Base-by-base conservation (phyloP, 2,329 filamentous ascomycete genomes). In the Trichocomaceae sp. region DNA sequence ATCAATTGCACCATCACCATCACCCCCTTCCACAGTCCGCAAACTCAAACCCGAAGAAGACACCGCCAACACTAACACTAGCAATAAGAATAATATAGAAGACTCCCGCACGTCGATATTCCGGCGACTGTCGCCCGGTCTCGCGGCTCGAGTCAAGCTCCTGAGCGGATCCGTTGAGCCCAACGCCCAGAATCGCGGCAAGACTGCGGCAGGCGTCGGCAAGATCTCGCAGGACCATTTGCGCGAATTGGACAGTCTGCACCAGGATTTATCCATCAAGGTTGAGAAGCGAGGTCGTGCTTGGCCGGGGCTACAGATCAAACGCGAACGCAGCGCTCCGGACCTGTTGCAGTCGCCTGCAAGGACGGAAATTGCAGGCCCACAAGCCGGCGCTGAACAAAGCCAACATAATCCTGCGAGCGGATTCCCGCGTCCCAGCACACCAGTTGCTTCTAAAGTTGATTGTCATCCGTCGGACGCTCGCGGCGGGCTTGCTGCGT, bases 71-170 rank as follows among this genome's bases (percentile, higher is more conserved):
- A 9, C 37, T 13, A n/a, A 65, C 29, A 60, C 22, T 39, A 50
- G 66, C 47, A 50, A 4, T 33, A 23, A 50, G 15, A 47, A 52
- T 56, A 56, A 62, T 6, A 62, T n/a, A 45, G 66, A 70, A 47
- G 69, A 68, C 52, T 19, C 52, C 17, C 46, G 19, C 15, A 59
- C 69, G 19, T 71, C 68, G 20, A 69, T 75, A 57, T 67, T 74
- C 49, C 71, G 72, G 56, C 70, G 71, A 17, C 61, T 75, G 45
- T 75, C 72, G 41, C 72, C 72, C 47, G 70, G 69, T 19, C 63
- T 75, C 10, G 72, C 72, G 9, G 72, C 72, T 47, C 69, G 72
- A 47, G 70, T 75, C 52, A 75, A 73, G 57, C 57, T 71, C 26
- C 62, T 75, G 20, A 71, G 74, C 65, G 65, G 70, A 31, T 69